Conservation (phyloP, 345 rosid genomes). For the Hypericum perforatum region DNA sequence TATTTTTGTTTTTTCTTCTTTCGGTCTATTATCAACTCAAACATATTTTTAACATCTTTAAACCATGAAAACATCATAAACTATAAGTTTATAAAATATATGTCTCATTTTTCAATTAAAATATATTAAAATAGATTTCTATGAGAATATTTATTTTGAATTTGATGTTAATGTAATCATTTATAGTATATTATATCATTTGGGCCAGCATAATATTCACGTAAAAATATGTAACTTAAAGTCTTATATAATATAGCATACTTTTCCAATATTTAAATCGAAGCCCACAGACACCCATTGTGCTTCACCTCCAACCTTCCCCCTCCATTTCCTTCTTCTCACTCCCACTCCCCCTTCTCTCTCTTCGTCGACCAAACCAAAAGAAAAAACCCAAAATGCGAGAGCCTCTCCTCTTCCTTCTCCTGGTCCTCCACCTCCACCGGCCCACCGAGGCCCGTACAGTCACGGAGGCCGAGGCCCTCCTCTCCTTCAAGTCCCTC, state of each 20-base stretch:
- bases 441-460: neutral
- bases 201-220: no score
- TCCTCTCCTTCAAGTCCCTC: slow-evolving; percentile 33
- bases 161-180: no score
- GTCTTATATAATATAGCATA: neutral
- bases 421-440: neutral
- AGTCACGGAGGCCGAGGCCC: slow-evolving; percentile 13
- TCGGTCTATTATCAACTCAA: no score
- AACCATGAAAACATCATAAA: no score
- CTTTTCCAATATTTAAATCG: neutral
- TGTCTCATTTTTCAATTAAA: no score
- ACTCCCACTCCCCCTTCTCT: neutral
- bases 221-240: no score
- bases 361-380: neutral
- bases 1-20: no score
- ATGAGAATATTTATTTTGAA: no score
- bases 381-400: neutral
- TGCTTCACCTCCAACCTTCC: neutral
- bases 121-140: no score
- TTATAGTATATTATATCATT: no score
- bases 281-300: neutral
- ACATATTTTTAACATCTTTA: no score
- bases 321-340: neutral
- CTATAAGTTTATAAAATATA: no score
- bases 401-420: neutral